These are phyloP conservation scores for Huiozyma naganishii DNA, from an alignment of 805 yeast species.

Conservation along the genomic window DNA sequence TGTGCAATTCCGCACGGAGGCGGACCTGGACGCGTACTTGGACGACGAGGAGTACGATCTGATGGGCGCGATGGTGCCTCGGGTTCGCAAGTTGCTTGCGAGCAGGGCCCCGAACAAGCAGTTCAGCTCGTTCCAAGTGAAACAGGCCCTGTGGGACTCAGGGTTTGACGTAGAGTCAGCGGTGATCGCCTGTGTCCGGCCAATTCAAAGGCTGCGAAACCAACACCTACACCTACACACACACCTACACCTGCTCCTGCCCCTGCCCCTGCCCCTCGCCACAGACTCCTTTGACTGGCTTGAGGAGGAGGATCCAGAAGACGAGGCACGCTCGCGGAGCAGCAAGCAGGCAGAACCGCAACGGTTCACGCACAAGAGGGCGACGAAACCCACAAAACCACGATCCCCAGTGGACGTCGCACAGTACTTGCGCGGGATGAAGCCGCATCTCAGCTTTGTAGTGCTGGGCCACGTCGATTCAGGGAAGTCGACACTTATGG, in stretches of 20 bases:
- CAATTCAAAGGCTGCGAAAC: slow-evolving; percentile 20
- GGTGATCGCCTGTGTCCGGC: slow-evolving; percentile 28
- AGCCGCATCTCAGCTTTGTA: slow-evolving; percentile 90
- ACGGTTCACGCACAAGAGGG: slow-evolving; percentile 13
- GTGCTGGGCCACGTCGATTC: slow-evolving; percentile 99
- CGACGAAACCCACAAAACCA: slow-evolving; percentile 23
- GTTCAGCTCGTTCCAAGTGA: slow-evolving; percentile 34
- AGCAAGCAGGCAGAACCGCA: slow-evolving; percentile 14
- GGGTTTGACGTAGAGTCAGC: slow-evolving; percentile 40
- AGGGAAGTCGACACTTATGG: slow-evolving; percentile 98
- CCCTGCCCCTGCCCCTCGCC: too few relatives aligned
- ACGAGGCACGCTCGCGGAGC: slow-evolving; percentile 3
- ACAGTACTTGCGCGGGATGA: slow-evolving; percentile 67
- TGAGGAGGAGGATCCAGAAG: slow-evolving; percentile 18
- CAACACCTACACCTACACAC: slow-evolving; percentile 4
- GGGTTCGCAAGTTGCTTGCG: slow-evolving; percentile 29
- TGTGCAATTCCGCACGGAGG: slow-evolving; percentile 30
- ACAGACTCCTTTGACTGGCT: not conserved
- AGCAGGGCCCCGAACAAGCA: slow-evolving; percentile 30
- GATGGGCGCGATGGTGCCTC: slow-evolving; percentile 38
- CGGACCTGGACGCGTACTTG: slow-evolving; percentile 28
- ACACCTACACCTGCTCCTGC: too few relatives aligned
- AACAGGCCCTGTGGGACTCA: slow-evolving; percentile 42
- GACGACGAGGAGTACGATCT: slow-evolving; percentile 30
- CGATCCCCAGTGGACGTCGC: slow-evolving; percentile 46